Percentiles rank a stretch among this genome's conserved stretches.
Conservation (phyloP, 2,329 filamentous ascomycete genomes). For the Ceratocystis lukuohia region DNA sequence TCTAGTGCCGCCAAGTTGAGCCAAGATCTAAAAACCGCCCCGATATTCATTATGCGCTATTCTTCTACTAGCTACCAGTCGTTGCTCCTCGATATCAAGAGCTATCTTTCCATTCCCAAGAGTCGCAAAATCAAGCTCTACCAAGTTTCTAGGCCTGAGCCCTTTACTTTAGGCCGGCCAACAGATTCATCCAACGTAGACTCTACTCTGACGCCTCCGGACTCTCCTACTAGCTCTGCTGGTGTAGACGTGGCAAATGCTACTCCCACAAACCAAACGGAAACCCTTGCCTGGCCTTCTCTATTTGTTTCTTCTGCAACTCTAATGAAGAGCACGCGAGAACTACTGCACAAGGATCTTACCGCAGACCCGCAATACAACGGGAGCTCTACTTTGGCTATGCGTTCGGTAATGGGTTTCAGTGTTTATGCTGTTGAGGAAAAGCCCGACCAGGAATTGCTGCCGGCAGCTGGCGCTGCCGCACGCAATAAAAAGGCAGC, state of each 20-base stretch:
- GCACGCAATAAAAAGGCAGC: background rate
- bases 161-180: constrained; percentile 22
- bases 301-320: constrained; percentile 12
- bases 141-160: constrained; percentile 40
- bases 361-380: constrained; percentile 67
- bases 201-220: constrained; percentile 30
- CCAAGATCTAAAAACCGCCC: constrained; percentile 46
- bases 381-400: constrained; percentile 51
- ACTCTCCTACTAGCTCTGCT: constrained; percentile 29
- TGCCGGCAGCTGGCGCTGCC: constrained; percentile 7
- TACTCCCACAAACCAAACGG: constrained; percentile 25
- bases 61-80: constrained; percentile 54
- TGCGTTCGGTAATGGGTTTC: constrained; percentile 55
- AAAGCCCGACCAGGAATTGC: constrained; percentile 11
- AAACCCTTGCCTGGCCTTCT: constrained; percentile 11
- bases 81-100: constrained; percentile 67
- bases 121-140: constrained; percentile 66
- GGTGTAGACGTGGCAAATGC: constrained; percentile 24
- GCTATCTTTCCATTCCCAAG: constrained; percentile 50
- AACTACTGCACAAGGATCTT: constrained; percentile 39
- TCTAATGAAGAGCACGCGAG: constrained; percentile 18
- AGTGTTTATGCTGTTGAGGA: constrained; percentile 78
- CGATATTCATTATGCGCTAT: constrained; percentile 57
- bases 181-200: constrained; percentile 6
- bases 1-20: constrained; percentile 45